A percentile compares a stretch with the other conserved stretches of the same genome.
phyloP scores from a whole-genome alignment of 306 rosid species.

The Sechiopsis laciniata region DNA sequence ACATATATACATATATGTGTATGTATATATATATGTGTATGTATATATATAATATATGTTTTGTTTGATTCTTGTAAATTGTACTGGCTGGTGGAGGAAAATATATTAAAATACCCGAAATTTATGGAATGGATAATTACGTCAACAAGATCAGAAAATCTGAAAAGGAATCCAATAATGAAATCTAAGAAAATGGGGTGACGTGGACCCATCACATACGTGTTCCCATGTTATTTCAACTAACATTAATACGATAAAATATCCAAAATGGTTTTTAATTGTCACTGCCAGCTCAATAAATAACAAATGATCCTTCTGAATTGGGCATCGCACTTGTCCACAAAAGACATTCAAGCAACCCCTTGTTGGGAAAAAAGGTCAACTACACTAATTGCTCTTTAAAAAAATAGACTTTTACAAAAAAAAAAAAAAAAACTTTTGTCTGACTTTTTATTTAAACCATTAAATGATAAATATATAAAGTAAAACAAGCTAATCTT shows the following conservation, averaged over 20 bases:
- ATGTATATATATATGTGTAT: too few relatives aligned
- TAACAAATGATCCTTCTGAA: background rate
- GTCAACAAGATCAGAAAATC: background rate
- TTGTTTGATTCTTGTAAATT: background rate
- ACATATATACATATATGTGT: too few relatives aligned
- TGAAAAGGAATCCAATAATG: slow-evolving; percentile 3
- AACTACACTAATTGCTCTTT: background rate
- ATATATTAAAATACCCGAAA: background rate
- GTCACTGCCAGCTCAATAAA: slow-evolving; percentile 6
- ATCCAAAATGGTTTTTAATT: background rate
- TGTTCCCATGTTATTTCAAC: background rate
- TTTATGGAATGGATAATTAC: slow-evolving; percentile 2
- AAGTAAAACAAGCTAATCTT: background rate
- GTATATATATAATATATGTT: too few relatives aligned
- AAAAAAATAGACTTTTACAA: background rate
- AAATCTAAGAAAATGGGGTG: background rate
- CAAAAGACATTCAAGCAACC: slow-evolving; percentile 2
- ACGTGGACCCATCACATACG: slow-evolving; percentile 13
- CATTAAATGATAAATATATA: background rate
- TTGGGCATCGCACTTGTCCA: slow-evolving; percentile 11
- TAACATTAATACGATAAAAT: background rate
- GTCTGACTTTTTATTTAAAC: background rate
- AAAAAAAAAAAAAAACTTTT: too few relatives aligned
- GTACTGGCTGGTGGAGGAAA: background rate
- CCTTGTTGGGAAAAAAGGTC: slow-evolving; percentile 6